Evolutionary conservation across 2,329 filamentous ascomycete species (phyloP).

Genomic region (Trichoderma guizhouense): DNA sequence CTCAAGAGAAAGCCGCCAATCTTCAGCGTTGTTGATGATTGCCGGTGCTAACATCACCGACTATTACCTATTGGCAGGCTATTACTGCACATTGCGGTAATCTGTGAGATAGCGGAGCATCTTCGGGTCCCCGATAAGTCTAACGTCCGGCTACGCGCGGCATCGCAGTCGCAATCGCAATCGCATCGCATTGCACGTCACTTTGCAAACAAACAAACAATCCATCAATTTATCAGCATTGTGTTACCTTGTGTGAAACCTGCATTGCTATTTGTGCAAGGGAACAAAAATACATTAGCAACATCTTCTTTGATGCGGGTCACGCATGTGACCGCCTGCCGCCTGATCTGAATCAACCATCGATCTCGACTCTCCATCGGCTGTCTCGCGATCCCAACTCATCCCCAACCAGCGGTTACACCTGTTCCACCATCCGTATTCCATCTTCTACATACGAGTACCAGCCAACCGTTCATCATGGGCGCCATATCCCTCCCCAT

Average conservation of each 20-base stretch:
- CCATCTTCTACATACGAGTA: not conserved
- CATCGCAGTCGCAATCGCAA: not conserved
- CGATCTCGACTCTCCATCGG: not conserved
- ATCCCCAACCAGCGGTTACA: not conserved
- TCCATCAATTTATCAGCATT: not conserved
- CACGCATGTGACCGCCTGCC: not conserved
- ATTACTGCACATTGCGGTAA: not conserved
- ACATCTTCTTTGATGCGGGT: not conserved
- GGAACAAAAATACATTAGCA: not conserved
- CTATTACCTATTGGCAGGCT: no score
- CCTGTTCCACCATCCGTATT: not conserved
- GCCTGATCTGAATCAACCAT: not conserved
- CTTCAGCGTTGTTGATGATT: not conserved
- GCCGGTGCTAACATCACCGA: not conserved
- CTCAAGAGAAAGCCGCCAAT: not conserved
- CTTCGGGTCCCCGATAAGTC: constrained; percentile 9
- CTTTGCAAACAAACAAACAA: not conserved
- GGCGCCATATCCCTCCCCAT: not conserved
- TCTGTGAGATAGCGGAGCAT: constrained; percentile 1
- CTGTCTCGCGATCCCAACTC: not conserved
- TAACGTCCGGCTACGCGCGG: not conserved
- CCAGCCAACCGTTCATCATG: not conserved
- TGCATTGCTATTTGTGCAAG: not conserved
- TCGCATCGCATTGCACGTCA: not conserved
- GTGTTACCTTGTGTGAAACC: not conserved